Base-by-base conservation (phyloP, 441 rosid species). In the Corymbia calophylla region DNA sequence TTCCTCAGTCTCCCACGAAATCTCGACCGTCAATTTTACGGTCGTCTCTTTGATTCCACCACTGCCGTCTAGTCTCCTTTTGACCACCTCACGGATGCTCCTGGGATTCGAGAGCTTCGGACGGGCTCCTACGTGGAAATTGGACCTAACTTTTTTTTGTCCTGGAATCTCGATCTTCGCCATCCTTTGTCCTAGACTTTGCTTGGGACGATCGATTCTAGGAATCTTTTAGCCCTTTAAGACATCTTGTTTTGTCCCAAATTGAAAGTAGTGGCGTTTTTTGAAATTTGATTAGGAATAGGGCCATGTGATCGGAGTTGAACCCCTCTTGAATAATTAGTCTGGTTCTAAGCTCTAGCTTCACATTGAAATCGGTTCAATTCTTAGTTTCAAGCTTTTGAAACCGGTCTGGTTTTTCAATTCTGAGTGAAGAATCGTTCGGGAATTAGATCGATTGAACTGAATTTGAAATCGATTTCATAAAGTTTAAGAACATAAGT, bases 381-480 rank as follows among this genome's bases (percentile, higher is more conserved):
- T 23, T 23, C 6, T 6, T 23, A 21, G 29, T 11, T 56, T 8
- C 62, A 4, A 56, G 25, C 2, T 9, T 56, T 56, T 56, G 13
- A 56, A 56, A 56, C 12, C 39, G 39, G 12, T 4, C 0, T 0
- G 27, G 8, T 56, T 56, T 56, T 56, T 3, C 6, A 1, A 23
- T 56, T 56, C 25, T 9, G 14, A 10, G 23, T 13, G 1, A 58
- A 58, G 64, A 58, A 58, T 14, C 25, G 10, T 25, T 1, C 0
- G 14, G 64, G 64, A 58, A 25, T 14, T 29, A 58, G 25, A 25
- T 23, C 3, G 1, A 25, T 25, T 14, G 11, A 2, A 58, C 0
- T 29, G 64, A 0, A 25, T 25, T 58, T 58, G n/a, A 14, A 23
- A 58, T 29, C 0, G 0, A 0, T 13, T 23, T 58, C 62, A 25